Conservation (phyloP, 2,329 filamentous ascomycete species). For the Penicillium italicum region DNA sequence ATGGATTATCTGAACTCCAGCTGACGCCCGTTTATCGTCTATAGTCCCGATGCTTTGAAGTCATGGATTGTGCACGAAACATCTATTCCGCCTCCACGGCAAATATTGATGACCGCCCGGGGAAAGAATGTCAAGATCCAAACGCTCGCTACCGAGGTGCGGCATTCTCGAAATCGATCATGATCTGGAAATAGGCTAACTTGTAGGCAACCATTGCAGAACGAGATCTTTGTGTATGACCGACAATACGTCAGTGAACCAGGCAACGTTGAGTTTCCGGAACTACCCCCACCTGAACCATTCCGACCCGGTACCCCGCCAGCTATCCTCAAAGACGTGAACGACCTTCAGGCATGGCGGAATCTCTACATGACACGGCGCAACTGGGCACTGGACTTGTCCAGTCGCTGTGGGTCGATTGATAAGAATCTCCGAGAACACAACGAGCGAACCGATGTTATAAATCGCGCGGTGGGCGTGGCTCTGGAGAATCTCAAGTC, state of each 20-base stretch:
- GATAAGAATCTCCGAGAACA: conserved; percentile 58
- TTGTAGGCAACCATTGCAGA: conserved; percentile 47
- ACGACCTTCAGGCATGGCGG: conserved; percentile 82
- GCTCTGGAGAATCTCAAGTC: conserved; percentile 70
- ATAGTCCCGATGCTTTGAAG: conserved; percentile 78
- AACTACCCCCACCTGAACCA: conserved; percentile 53
- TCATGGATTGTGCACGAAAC: conserved; percentile 73
- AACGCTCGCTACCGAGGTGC: conserved; percentile 73
- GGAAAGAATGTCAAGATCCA: conserved; percentile 82
- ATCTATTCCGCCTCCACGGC: conserved; percentile 69
- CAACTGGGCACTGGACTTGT: conserved; percentile 70
- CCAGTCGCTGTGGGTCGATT: conserved; percentile 66
- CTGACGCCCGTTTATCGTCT: conserved; percentile 18
- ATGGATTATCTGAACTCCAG: conserved; percentile 9
- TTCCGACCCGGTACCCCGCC: conserved; percentile 63
- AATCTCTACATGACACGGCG: conserved; percentile 76
- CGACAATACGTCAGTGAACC: conserved; percentile 61
- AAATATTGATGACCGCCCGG: conserved; percentile 81
- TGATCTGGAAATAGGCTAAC: background rate
- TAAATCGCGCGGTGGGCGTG: conserved; percentile 73
- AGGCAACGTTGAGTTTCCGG: conserved; percentile 48
- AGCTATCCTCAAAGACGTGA: conserved; percentile 76
- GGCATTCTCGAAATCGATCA: conserved; percentile 12
- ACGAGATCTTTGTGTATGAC: conserved; percentile 90
- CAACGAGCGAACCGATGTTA: conserved; percentile 48